phyloP scores from a whole-genome alignment of 1,284 basidiomycete genomes.

The Erythrobasidium hasegawianum region DNA sequence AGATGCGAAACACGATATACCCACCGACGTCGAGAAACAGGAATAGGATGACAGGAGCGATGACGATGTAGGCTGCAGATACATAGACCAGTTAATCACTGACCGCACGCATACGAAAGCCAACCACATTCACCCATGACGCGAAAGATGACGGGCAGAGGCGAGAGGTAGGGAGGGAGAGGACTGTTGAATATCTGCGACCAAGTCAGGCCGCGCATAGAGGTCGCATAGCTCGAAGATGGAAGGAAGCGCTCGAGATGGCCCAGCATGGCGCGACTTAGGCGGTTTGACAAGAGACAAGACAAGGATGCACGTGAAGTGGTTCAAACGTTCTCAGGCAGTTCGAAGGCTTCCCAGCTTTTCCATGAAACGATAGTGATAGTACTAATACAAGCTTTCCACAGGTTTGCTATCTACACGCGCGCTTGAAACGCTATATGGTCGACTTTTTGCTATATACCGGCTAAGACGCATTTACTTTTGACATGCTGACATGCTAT shows the following conservation, averaged over 20 bases:
- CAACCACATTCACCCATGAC: conserved; percentile 10
- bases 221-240: conserved; percentile 26
- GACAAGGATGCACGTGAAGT: neutral
- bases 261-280: neutral
- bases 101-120: neutral
- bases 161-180: conserved; percentile 30
- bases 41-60: conserved; percentile 25
- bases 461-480: too few species aligned
- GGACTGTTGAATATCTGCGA: conserved; percentile 25
- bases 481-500: too few species aligned
- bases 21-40: conserved; percentile 27
- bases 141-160: conserved; percentile 32
- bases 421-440: too few species aligned
- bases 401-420: too few species aligned
- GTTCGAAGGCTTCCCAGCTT: too few species aligned
- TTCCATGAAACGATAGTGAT: too few species aligned
- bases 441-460: too few species aligned
- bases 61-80: conserved; percentile 23
- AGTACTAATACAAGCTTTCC: too few species aligned
- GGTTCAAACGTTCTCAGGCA: too few species aligned
- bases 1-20: conserved; percentile 23
- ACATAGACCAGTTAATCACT: neutral
- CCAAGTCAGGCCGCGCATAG: conserved; percentile 27
- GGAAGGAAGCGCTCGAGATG: conserved; percentile 7
- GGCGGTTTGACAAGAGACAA: neutral